Evolutionary conservation across 1,284 basidiomycete species (phyloP).

Genomic region (Heterobasidion irregulare): DNA sequence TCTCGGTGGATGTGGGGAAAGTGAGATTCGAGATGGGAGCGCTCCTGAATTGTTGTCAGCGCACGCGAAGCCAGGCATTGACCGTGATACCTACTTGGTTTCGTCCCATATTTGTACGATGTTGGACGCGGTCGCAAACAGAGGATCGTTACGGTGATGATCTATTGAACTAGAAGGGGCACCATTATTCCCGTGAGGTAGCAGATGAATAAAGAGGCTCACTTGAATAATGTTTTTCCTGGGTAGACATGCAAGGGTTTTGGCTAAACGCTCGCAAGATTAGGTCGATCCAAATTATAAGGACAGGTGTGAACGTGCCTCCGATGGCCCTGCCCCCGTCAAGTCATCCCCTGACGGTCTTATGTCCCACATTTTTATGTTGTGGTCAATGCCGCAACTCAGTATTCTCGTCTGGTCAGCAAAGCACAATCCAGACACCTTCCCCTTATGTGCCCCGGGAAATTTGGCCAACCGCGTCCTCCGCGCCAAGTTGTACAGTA

Average conservation of each 20-base stretch:
- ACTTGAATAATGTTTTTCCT: conserved; percentile 88
- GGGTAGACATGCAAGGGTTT: conserved; percentile 70
- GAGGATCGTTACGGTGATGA: conserved; percentile 80
- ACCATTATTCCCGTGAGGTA: not conserved
- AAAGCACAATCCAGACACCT: conserved; percentile 83
- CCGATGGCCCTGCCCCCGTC: conserved; percentile 23
- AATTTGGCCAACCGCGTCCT: conserved; percentile 62
- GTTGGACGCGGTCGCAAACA: conserved; percentile 93
- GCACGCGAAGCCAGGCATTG: not conserved
- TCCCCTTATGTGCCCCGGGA: conserved; percentile 84
- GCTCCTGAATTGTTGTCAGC: conserved; percentile 32
- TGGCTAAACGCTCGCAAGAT: conserved; percentile 21
- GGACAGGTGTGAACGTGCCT: conserved; percentile 14
- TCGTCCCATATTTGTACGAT: conserved; percentile 98
- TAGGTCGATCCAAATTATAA: not conserved
- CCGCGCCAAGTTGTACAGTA: conserved; percentile 81
- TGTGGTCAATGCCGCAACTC: conserved; percentile 88
- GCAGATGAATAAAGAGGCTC: conserved; percentile 13
- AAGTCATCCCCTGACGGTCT: conserved; percentile 18
- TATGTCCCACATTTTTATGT: conserved; percentile 85
- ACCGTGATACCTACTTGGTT: conserved; percentile 57
- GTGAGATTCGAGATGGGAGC: conserved; percentile 76
- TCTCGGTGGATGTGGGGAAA: conserved; percentile 81
- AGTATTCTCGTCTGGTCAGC: conserved; percentile 65
- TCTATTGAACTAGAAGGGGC: conserved; percentile 69